These are phyloP conservation scores for Penicillium turbatum DNA, from an alignment of 495 filamentous ascomycete species.

Conservation along the genomic window DNA sequence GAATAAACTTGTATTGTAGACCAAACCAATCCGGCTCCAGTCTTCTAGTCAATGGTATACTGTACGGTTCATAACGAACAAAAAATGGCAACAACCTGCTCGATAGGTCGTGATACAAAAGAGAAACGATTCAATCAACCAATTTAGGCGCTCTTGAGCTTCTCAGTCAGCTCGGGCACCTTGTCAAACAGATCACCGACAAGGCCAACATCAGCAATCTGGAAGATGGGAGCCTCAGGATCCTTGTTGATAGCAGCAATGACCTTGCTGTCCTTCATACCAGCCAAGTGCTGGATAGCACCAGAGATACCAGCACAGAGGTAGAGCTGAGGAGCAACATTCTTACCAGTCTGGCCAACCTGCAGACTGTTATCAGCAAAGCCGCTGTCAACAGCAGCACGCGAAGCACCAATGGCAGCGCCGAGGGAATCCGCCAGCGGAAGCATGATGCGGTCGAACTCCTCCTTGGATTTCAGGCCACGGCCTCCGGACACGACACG, in stretches of 20 bases:
- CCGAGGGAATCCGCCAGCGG: slow-evolving; percentile 88
- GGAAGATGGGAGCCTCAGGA: slow-evolving; percentile 93
- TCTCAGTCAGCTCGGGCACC: slow-evolving; percentile 94
- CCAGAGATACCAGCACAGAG: slow-evolving; percentile 93
- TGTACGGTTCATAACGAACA: slow-evolving; percentile 25
- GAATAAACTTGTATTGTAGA: slow-evolving; percentile 12
- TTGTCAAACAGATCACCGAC: slow-evolving; percentile 94
- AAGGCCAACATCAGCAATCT: slow-evolving; percentile 91
- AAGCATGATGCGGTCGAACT: slow-evolving; percentile 88
- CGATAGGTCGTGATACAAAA: slow-evolving; percentile 27
- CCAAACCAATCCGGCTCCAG: slow-evolving; percentile 8
- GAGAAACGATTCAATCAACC: slow-evolving; percentile 26
- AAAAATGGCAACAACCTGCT: slow-evolving; percentile 16
- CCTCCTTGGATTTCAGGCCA: slow-evolving; percentile 93
- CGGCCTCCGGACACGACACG: slow-evolving; percentile 92
- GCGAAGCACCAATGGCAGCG: slow-evolving; percentile 88
- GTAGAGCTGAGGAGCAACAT: slow-evolving; percentile 93
- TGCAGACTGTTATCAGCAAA: slow-evolving; percentile 99
- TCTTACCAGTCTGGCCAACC: slow-evolving; percentile 97
- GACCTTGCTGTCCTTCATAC: slow-evolving; percentile 99
- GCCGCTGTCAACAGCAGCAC: slow-evolving; percentile 93
- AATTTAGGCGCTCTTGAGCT: slow-evolving; percentile 59
- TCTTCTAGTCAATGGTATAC: slow-evolving; percentile 32
- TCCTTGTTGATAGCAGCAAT: slow-evolving; percentile 99
- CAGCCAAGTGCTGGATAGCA: slow-evolving; percentile 96